Evolutionary conservation across 1,139 yeast species (phyloP).

Genomic region (Kodamaea alishanica): DNA sequence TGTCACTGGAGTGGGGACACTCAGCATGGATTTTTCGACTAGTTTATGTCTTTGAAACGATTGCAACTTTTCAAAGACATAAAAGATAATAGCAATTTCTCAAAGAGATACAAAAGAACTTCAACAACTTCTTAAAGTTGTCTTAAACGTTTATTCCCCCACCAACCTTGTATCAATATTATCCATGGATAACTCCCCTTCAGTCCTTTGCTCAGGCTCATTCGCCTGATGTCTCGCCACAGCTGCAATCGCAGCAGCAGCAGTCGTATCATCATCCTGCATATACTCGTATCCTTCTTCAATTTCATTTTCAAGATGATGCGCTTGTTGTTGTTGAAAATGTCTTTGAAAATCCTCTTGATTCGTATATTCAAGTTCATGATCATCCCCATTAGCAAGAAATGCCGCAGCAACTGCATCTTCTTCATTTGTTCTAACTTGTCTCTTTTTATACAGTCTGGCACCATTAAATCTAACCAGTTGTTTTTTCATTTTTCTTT

Average conservation of each 20-base stretch:
- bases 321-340: slow-evolving; percentile 19
- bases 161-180: slow-evolving; percentile 48
- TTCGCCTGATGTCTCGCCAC: slow-evolving; percentile 22
- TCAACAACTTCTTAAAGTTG: no score
- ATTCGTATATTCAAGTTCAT: slow-evolving; percentile 23
- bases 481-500: slow-evolving; percentile 49
- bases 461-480: slow-evolving; percentile 11
- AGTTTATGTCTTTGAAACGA: no score
- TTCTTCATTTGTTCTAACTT: slow-evolving; percentile 17
- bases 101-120: no score
- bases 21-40: no score
- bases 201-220: slow-evolving; percentile 21
- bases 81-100: no score
- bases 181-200: slow-evolving; percentile 42
- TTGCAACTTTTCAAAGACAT: no score
- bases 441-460: background rate
- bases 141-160: slow-evolving; percentile 29
- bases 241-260: slow-evolving; percentile 46
- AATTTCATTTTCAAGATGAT: slow-evolving; percentile 7
- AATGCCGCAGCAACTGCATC: slow-evolving; percentile 21
- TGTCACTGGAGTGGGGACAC: no score
- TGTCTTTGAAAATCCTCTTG: slow-evolving; percentile 41
- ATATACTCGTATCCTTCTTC: slow-evolving; percentile 11
- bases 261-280: slow-evolving; percentile 25
- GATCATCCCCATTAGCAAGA: slow-evolving; percentile 18